A percentile compares a stretch with the other conserved stretches of the same genome.
phyloP scores from a whole-genome alignment of 108 stramenopile species.

The Craspedostauros australis region DNA sequence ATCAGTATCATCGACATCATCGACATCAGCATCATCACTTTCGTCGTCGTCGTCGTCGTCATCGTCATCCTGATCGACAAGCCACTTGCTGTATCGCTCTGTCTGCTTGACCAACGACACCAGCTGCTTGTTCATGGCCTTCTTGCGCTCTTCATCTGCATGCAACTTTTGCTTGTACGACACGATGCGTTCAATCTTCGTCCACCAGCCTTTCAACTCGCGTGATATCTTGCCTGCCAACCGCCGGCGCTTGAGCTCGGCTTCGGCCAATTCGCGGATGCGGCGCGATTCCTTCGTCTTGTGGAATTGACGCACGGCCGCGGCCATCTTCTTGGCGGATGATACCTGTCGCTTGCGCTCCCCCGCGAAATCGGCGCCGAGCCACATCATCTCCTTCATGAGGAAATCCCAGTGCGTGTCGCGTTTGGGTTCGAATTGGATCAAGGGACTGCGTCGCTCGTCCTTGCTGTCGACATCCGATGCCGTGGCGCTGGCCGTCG shows the following conservation, averaged over 20 bases:
- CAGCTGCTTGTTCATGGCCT: conserved; percentile 85
- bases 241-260: conserved; percentile 45
- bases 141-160: conserved; percentile 48
- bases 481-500: no score
- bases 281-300: conserved; percentile 33
- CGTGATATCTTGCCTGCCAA: conserved; percentile 36
- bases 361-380: conserved; percentile 72
- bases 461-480: neutral
- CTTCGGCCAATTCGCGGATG: conserved; percentile 37
- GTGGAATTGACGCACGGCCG: conserved; percentile 39
- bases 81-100: conserved; percentile 64
- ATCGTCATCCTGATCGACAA: conserved; percentile 2
- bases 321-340: conserved; percentile 43
- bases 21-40: neutral
- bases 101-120: conserved; percentile 76
- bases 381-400: conserved; percentile 65
- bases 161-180: conserved; percentile 68
- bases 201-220: conserved; percentile 55
- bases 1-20: neutral
- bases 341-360: conserved; percentile 74
- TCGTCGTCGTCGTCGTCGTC: conserved; percentile 15
- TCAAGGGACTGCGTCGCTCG: no score
- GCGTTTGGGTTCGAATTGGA: no score
- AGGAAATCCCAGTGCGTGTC: conserved; percentile 80
- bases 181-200: conserved; percentile 78